Conservation (phyloP, 148 eudicot genomes). For the Rhododendron simsii region DNA sequence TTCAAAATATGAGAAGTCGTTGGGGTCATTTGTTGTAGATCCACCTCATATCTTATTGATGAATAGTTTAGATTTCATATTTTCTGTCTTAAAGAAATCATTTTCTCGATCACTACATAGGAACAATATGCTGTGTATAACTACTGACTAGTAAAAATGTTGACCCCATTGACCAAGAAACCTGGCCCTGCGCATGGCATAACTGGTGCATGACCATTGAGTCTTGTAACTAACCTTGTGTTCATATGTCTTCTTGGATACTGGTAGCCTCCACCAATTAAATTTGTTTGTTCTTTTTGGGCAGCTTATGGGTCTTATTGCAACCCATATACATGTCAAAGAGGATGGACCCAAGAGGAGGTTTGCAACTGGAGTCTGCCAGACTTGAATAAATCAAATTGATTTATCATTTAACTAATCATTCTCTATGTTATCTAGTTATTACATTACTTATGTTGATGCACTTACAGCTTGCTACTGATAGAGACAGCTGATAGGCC, state of each 20-base stretch:
- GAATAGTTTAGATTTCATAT: background rate
- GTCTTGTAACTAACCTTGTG: background rate
- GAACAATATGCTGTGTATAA: background rate
- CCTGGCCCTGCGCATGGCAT: background rate
- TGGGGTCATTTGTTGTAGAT: background rate
- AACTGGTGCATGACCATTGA: background rate
- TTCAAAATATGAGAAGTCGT: background rate
- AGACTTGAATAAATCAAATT: background rate
- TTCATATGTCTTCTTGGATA: background rate
- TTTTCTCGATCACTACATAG: background rate
- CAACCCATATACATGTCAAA: constrained; percentile 73
- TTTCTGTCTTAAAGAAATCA: background rate
- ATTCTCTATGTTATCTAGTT: background rate
- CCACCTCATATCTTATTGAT: background rate
- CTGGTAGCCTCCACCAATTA: background rate
- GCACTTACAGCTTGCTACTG: constrained; percentile 63
- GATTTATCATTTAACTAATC: background rate
- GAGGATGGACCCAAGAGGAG: constrained; percentile 95
- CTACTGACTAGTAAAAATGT: background rate
- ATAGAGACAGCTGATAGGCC: constrained; percentile 93
- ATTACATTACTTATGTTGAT: constrained; percentile 5
- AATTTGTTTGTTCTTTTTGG: background rate
- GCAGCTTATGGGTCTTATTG: constrained; percentile 78
- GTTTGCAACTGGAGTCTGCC: constrained; percentile 25
- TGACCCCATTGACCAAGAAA: background rate